These are phyloP conservation scores for Aspergillus awamori DNA, from an alignment of 2,329 filamentous ascomycete genomes.

Conservation along the genomic window DNA sequence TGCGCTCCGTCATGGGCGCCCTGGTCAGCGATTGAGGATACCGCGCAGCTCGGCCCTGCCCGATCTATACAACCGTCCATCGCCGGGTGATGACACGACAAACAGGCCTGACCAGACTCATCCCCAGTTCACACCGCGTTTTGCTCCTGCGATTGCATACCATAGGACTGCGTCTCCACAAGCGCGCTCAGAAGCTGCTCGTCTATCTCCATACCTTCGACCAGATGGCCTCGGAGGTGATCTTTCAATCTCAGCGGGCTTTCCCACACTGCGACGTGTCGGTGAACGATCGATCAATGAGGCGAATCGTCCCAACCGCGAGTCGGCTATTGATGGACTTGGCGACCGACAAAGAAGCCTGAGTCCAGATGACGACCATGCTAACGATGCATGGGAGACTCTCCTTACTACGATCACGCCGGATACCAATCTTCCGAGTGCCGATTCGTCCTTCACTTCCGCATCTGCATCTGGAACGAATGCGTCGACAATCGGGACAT, in stretches of 20 bases:
- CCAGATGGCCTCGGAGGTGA: slow-evolving; percentile 28
- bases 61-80: slow-evolving; percentile 30
- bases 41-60: slow-evolving; percentile 39
- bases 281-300: slow-evolving; percentile 37
- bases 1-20: slow-evolving; percentile 37
- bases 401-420: slow-evolving; percentile 78
- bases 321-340: slow-evolving; percentile 65
- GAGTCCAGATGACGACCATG: slow-evolving; percentile 60
- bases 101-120: slow-evolving; percentile 22
- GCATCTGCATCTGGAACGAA: slow-evolving; percentile 35
- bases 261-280: slow-evolving; percentile 38
- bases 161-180: slow-evolving; percentile 29
- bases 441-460: slow-evolving; percentile 80
- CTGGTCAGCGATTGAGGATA: slow-evolving; percentile 39
- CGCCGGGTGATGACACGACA: slow-evolving; percentile 22
- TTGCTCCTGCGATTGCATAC: slow-evolving; percentile 47
- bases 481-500: slow-evolving; percentile 26
- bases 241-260: slow-evolving; percentile 19
- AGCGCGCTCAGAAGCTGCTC: slow-evolving; percentile 22
- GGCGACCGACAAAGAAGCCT: slow-evolving; percentile 82
- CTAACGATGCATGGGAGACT: slow-evolving; percentile 72
- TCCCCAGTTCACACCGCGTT: slow-evolving; percentile 45
- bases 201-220: slow-evolving; percentile 30
- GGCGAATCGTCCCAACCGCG: slow-evolving; percentile 23
- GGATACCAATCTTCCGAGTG: slow-evolving; percentile 77